Percentiles rank a stretch among this genome's conserved stretches.
Conservation (phyloP, 2,329 filamentous ascomycete genomes). For the Fusarium liriodendri region DNA sequence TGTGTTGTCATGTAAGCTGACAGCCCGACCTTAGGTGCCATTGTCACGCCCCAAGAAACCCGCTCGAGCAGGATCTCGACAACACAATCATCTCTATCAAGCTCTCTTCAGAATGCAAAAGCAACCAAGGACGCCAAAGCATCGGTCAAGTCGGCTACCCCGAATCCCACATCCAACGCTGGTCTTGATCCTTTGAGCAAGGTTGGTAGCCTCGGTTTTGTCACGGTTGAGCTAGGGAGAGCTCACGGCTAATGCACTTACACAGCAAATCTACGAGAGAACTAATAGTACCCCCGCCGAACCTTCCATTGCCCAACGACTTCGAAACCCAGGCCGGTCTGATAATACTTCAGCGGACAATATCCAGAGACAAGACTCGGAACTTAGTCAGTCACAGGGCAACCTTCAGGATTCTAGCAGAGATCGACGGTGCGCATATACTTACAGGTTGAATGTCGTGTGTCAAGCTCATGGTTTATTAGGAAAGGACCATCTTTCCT, state of each 20-base stretch:
- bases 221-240: neutral
- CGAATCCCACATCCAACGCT: slow-evolving; percentile 39
- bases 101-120: slow-evolving; percentile 63
- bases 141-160: slow-evolving; percentile 41
- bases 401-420: slow-evolving; percentile 59
- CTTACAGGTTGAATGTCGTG: neutral
- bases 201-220: slow-evolving; percentile 38
- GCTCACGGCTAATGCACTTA: slow-evolving; percentile 13
- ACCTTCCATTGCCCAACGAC: slow-evolving; percentile 64
- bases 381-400: slow-evolving; percentile 53
- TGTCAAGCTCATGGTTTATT: slow-evolving; percentile 16
- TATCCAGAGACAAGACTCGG: slow-evolving; percentile 54
- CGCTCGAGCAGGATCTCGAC: slow-evolving; percentile 43
- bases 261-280: slow-evolving; percentile 54
- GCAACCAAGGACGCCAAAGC: slow-evolving; percentile 49
- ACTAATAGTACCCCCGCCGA: slow-evolving; percentile 50
- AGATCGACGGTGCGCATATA: slow-evolving; percentile 73
- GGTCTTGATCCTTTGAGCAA: slow-evolving; percentile 54
- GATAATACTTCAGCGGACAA: slow-evolving; percentile 62
- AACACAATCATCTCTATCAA: slow-evolving; percentile 63
- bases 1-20: slow-evolving; percentile 42
- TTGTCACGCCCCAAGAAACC: slow-evolving; percentile 37
- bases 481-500: slow-evolving; percentile 93
- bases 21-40: slow-evolving; percentile 33
- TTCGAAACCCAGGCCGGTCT: slow-evolving; percentile 63